Percentiles rank a stretch among this genome's conserved stretches.
These are phyloP conservation scores for Colletotrichum somersetense DNA, from an alignment of 2,329 filamentous ascomycete genomes.

Conservation along the genomic window DNA sequence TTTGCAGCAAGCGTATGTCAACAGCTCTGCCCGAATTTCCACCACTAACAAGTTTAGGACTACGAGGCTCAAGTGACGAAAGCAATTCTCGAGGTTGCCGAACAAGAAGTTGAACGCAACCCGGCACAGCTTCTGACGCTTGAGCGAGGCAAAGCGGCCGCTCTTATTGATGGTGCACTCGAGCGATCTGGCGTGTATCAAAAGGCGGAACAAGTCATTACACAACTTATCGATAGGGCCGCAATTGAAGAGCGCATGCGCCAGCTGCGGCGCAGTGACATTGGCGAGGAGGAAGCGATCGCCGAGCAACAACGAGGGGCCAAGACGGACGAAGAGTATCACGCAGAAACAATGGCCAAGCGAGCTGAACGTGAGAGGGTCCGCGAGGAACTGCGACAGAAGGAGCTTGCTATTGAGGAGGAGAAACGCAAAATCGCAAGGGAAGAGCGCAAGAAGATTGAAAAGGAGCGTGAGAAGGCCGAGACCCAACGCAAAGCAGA, in stretches of 20 bases:
- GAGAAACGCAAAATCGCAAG: constrained; percentile 70
- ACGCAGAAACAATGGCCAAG: constrained; percentile 72
- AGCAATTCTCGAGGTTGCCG: constrained; percentile 76
- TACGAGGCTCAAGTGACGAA: constrained; percentile 76
- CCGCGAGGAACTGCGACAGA: constrained; percentile 69
- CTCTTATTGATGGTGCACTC: constrained; percentile 82
- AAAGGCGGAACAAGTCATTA: constrained; percentile 73
- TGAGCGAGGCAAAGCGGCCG: constrained; percentile 79
- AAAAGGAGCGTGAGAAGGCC: constrained; percentile 62
- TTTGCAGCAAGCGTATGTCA: constrained; percentile 75
- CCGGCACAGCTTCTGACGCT: constrained; percentile 78
- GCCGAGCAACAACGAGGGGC: constrained; percentile 74
- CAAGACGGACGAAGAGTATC: constrained; percentile 82
- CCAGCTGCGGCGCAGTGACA: constrained; percentile 74
- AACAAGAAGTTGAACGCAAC: constrained; percentile 81
- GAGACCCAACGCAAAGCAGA: constrained; percentile 64
- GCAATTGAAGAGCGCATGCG: constrained; percentile 79
- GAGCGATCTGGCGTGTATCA: constrained; percentile 83
- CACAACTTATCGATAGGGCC: constrained; percentile 74
- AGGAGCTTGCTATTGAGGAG: constrained; percentile 71
- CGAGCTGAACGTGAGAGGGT: constrained; percentile 71
- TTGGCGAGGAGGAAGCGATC: constrained; percentile 76
- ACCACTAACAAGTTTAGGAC: constrained; percentile 61
- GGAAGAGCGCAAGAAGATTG: constrained; percentile 66
- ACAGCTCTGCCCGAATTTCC: not conserved